These are phyloP conservation scores for Pterula multifida DNA, from an alignment of 1,284 basidiomycete species.

Conservation along the genomic window DNA sequence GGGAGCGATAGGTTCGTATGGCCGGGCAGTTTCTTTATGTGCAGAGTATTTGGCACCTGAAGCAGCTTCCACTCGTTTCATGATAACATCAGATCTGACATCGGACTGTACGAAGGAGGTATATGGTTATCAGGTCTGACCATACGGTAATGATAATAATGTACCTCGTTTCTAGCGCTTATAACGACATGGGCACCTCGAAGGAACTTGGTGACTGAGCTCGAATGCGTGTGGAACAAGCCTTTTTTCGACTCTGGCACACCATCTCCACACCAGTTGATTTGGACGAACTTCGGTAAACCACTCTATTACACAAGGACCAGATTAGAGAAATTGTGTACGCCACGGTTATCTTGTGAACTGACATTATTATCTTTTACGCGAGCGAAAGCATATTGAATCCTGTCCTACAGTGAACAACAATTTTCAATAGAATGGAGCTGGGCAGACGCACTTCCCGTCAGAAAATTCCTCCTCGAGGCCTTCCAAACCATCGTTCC, in stretches of 20 bases:
- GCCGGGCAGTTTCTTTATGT: constrained; percentile 55
- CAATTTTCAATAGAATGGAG: background rate
- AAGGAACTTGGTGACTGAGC: constrained; percentile 74
- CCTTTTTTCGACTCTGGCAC: constrained; percentile 91
- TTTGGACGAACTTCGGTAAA: constrained; percentile 87
- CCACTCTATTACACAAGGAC: constrained; percentile 50
- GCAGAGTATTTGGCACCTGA: constrained; percentile 88
- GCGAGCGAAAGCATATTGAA: constrained; percentile 89
- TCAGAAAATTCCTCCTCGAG: constrained; percentile 92
- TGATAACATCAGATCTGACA: constrained; percentile 69
- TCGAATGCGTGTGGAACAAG: constrained; percentile 82
- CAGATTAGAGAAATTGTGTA: too few relatives aligned
- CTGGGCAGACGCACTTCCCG: constrained; percentile 48
- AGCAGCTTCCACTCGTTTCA: constrained; percentile 81
- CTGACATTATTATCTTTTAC: constrained; percentile 81
- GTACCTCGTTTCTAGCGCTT: constrained; percentile 82
- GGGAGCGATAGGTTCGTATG: constrained; percentile 58
- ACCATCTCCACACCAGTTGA: constrained; percentile 93
- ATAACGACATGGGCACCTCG: constrained; percentile 84
- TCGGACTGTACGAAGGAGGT: constrained; percentile 56
- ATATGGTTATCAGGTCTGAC: constrained; percentile 1
- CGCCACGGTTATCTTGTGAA: constrained; percentile 7
- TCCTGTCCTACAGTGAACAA: constrained; percentile 34
- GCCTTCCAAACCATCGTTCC: constrained; percentile 82
- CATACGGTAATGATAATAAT: constrained; percentile 16